These are phyloP conservation scores for Colletotrichum melonis DNA, from an alignment of 2,329 filamentous ascomycete species.

Conservation along the genomic window DNA sequence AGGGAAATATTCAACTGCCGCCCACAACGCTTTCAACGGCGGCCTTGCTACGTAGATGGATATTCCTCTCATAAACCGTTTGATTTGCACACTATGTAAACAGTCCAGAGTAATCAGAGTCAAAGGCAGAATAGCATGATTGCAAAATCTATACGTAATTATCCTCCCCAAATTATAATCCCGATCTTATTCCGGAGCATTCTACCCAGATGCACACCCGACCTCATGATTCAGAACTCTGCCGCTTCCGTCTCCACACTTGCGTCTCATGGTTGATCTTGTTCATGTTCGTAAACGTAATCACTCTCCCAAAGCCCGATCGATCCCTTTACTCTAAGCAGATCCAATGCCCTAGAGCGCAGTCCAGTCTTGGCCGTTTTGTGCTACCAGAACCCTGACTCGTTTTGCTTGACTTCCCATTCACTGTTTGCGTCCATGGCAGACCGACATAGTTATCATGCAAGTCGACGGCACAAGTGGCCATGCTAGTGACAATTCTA, in stretches of 20 bases:
- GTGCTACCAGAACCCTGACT: neutral
- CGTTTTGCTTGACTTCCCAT: neutral
- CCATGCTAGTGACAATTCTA: neutral
- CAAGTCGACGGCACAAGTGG: neutral
- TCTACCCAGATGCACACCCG: neutral
- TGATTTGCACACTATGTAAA: neutral
- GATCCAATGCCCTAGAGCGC: neutral
- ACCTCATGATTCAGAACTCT: slow-evolving; percentile 17
- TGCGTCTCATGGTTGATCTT: neutral
- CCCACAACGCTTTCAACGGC: neutral
- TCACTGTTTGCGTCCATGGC: neutral
- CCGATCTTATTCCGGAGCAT: neutral
- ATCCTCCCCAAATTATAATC: neutral
- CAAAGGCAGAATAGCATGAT: neutral
- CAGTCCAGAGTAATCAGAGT: neutral
- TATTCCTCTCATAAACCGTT: neutral
- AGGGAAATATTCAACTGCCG: neutral
- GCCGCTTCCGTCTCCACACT: neutral
- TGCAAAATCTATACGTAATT: neutral
- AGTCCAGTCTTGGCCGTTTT: neutral
- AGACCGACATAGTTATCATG: neutral
- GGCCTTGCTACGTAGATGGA: neutral
- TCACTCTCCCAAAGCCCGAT: neutral
- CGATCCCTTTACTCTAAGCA: neutral
- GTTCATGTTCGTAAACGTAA: neutral